Conservation (phyloP, 2,329 filamentous ascomycete genomes). For the Furcasterigmium sp. region DNA sequence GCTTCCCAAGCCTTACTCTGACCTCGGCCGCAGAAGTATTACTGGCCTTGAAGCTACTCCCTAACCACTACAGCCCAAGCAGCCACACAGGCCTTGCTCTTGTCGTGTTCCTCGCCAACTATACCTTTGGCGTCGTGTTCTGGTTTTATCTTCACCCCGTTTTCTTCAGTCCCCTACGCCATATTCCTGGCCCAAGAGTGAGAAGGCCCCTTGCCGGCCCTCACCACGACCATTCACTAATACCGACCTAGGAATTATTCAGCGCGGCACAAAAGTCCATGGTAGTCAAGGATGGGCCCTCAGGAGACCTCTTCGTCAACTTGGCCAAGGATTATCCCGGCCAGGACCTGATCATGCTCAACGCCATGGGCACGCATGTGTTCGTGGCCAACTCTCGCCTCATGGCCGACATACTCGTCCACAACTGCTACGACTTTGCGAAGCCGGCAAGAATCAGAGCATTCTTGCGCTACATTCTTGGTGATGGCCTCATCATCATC, state of each 20-base stretch:
- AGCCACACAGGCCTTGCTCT: constrained; percentile 11
- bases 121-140: constrained; percentile 10
- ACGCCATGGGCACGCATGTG: constrained; percentile 12
- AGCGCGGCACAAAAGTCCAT: constrained; percentile 14
- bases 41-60: constrained; percentile 19
- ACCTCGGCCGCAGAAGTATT: constrained; percentile 17
- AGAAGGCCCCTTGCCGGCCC: background rate
- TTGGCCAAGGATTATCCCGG: constrained; percentile 16
- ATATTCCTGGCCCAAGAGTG: constrained; percentile 12
- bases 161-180: constrained; percentile 15
- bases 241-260: constrained; percentile 2
- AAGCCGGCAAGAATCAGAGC: constrained; percentile 41
- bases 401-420: constrained; percentile 35
- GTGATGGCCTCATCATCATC: constrained; percentile 54
- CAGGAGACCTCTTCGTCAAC: constrained; percentile 18
- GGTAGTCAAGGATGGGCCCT: constrained; percentile 13
- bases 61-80: constrained; percentile 10
- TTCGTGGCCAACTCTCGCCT: constrained; percentile 16
- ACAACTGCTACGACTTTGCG: constrained; percentile 45
- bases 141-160: constrained; percentile 14
- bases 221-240: background rate
- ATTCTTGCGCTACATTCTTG: constrained; percentile 47
- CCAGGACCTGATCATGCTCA: constrained; percentile 16
- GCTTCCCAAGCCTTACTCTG: constrained; percentile 18
- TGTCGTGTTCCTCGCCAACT: constrained; percentile 11